phyloP scores from a whole-genome alignment of 805 yeast genomes.

The Cyberlindnera meyerae region DNA sequence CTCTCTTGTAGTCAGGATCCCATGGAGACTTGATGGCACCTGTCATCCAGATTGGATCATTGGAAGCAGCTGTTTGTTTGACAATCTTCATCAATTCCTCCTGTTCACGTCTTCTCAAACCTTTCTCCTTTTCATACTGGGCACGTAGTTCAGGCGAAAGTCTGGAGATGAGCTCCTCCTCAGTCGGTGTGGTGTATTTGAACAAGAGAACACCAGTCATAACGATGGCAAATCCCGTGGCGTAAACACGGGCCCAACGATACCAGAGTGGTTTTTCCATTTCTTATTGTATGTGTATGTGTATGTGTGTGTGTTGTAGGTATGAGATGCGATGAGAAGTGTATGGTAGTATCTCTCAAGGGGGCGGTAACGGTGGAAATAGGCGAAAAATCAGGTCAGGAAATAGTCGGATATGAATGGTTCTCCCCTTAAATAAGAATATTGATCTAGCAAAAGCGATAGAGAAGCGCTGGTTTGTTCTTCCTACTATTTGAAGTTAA shows the following conservation, averaged over 20 bases:
- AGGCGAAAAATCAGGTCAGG: no score
- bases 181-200: slow-evolving; percentile 79
- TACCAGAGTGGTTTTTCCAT: slow-evolving; percentile 44
- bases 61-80: slow-evolving; percentile 54
- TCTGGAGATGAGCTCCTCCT: slow-evolving; percentile 66
- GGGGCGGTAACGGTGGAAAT: no score
- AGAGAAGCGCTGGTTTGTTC: no score
- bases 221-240: slow-evolving; percentile 60
- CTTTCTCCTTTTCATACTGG: slow-evolving; percentile 63
- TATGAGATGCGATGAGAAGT: no score
- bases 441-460: no score
- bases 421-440: no score
- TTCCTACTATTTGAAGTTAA: no score
- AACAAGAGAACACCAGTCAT: slow-evolving; percentile 68
- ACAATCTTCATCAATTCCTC: slow-evolving; percentile 65
- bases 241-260: slow-evolving; percentile 54
- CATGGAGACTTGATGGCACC: slow-evolving; percentile 68
- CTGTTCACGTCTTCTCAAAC: slow-evolving; percentile 62
- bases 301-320: background rate
- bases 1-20: slow-evolving; percentile 36
- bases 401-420: no score
- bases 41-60: slow-evolving; percentile 81
- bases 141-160: slow-evolving; percentile 81
- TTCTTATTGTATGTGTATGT: background rate
- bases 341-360: no score